phyloP scores from a whole-genome alignment of 2,329 filamentous ascomycete genomes.

The Xylariaceae sp. region DNA sequence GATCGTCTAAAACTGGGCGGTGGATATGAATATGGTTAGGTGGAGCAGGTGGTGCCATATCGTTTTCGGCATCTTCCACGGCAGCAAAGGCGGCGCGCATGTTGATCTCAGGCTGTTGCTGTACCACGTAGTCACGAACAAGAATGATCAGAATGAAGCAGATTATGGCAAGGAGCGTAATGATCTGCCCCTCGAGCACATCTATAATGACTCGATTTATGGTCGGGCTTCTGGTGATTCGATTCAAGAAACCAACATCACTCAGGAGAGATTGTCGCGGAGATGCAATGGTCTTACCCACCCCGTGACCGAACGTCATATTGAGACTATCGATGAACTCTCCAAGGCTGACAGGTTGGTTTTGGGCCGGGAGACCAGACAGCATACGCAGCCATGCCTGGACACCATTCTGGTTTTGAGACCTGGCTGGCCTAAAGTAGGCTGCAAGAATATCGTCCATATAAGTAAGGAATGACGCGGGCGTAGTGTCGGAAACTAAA shows the following conservation, averaged over 20 bases:
- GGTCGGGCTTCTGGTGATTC: constrained; percentile 61
- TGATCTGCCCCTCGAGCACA: constrained; percentile 85
- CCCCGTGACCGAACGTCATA: constrained; percentile 20
- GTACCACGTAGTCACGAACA: constrained; percentile 95
- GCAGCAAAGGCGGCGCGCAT: constrained; percentile 63
- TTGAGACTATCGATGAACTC: constrained; percentile 24
- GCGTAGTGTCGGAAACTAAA: constrained; percentile 35
- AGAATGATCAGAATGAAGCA: constrained; percentile 96
- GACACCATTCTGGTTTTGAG: constrained; percentile 32
- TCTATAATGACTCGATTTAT: constrained; percentile 77
- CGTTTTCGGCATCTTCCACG: constrained; percentile 39
- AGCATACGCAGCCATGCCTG: constrained; percentile 33
- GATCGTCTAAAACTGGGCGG: constrained; percentile 9
- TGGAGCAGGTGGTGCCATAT: constrained; percentile 20
- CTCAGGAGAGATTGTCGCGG: constrained; percentile 47
- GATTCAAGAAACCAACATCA: constrained; percentile 52
- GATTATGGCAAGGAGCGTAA: constrained; percentile 84
- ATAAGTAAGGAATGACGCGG: constrained; percentile 34
- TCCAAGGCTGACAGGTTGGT: constrained; percentile 20
- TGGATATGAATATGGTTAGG: constrained; percentile 14
- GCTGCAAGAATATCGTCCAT: constrained; percentile 34
- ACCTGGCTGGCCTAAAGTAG: constrained; percentile 27
- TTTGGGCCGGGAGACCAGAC: constrained; percentile 21
- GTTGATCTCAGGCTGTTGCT: constrained; percentile 91
- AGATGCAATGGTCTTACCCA: constrained; percentile 17